A percentile compares a stretch with the other conserved stretches of the same genome.
These are phyloP conservation scores for Chrysoporthe austroafricana DNA, from an alignment of 2,329 filamentous ascomycete species.

Conservation along the genomic window DNA sequence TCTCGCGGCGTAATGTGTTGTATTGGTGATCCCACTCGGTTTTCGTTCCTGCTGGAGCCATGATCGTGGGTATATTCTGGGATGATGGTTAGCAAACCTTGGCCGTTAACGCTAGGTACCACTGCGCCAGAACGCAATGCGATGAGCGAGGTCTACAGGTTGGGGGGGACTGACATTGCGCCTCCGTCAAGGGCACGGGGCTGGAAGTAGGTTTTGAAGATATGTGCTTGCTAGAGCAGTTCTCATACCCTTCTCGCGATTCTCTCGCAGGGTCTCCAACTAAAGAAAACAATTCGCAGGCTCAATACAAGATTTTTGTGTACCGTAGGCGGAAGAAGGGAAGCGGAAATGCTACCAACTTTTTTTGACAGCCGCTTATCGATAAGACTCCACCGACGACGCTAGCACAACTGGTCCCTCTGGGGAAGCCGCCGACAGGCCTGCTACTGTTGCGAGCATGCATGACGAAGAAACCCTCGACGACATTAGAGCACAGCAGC, in stretches of 20 bases:
- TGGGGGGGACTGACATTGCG: not conserved
- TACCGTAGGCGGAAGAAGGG: not conserved
- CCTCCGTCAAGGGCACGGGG: not conserved
- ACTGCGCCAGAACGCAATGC: not conserved
- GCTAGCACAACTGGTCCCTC: not conserved
- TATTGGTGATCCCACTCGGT: slow-evolving; percentile 85
- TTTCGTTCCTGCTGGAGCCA: slow-evolving; percentile 59
- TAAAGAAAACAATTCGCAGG: not conserved
- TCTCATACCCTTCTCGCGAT: not conserved
- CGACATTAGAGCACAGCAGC: not conserved
- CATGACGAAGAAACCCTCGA: not conserved
- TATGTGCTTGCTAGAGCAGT: not conserved
- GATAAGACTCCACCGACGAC: slow-evolving; percentile 5
- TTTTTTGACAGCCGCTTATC: not conserved
- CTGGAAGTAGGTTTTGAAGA: not conserved
- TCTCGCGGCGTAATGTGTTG: slow-evolving; percentile 82
- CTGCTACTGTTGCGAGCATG: not conserved
- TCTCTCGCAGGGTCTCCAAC: not conserved
- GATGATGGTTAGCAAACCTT: not conserved
- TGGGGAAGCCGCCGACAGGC: not conserved
- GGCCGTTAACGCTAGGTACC: not conserved
- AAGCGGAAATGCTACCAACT: slow-evolving; percentile 5
- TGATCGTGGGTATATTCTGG: slow-evolving; percentile 37
- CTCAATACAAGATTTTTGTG: not conserved
- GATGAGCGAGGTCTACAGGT: not conserved